phyloP scores from a whole-genome alignment of 2,329 filamentous ascomycete species.

The Clarireedia hainanense region DNA sequence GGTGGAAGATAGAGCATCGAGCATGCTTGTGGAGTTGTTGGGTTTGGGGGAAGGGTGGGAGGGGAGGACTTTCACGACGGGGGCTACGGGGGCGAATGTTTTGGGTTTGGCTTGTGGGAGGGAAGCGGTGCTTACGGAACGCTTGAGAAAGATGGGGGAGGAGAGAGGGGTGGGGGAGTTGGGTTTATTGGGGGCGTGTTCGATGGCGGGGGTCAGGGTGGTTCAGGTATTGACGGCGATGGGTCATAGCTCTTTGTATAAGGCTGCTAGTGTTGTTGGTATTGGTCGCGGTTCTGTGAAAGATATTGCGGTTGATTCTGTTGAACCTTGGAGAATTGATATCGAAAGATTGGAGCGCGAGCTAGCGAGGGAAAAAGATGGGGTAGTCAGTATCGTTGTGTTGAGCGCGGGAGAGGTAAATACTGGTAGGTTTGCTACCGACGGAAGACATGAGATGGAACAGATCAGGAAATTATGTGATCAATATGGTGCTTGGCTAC shows the following conservation, averaged over 20 bases:
- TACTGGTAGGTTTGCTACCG: conserved; percentile 70
- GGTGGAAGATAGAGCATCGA: conserved; percentile 65
- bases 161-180: conserved; percentile 53
- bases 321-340: conserved; percentile 63
- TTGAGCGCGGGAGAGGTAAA: conserved; percentile 89
- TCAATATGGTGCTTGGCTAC: conserved; percentile 71
- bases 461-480: conserved; percentile 64
- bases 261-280: conserved; percentile 76
- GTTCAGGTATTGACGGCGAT: conserved; percentile 74
- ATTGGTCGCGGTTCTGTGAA: conserved; percentile 64
- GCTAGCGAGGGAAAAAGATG: conserved; percentile 38
- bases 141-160: conserved; percentile 26
- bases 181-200: conserved; percentile 62
- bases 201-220: conserved; percentile 52
- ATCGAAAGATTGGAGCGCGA: conserved; percentile 54
- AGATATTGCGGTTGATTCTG: conserved; percentile 43
- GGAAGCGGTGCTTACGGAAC: conserved; percentile 49
- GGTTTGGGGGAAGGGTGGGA: conserved; percentile 53
- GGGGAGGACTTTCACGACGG: conserved; percentile 76
- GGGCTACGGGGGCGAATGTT: conserved; percentile 57
- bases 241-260: conserved; percentile 75
- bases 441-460: conserved; percentile 36
- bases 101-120: conserved; percentile 62
- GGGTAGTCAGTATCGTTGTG: conserved; percentile 64
- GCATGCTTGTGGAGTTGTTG: conserved; percentile 62